Base-by-base conservation (phyloP, 1,284 basidiomycete genomes). In the Tylopilus sp. region DNA sequence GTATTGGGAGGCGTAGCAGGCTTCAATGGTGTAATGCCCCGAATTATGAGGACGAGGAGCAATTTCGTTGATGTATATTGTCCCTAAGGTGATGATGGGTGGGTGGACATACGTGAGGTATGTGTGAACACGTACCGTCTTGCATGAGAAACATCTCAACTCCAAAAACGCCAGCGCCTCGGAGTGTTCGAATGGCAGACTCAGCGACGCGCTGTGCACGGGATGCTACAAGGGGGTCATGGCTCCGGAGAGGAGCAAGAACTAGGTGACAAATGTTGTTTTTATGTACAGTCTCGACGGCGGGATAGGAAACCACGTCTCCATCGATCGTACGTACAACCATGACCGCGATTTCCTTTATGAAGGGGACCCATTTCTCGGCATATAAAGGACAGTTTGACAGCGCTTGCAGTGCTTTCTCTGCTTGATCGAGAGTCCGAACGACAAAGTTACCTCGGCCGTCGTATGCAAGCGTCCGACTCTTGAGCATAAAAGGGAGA, bases 41-140 rank as follows among this genome's bases (percentile, higher is more conserved):
- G 94, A 98, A 74, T 99, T 99, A 73, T 99, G 97, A 1, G 97
- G 96, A 22, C 97, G 84, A n/a, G 97, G 97, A 0, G 97, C 97
- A 58, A 99, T 98, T 75, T 99, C 97, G 73, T 99, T 99, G 61
- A 99, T 82, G 54, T 88, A 84, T 4, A 99, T 79, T 1, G 77
- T 73, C 24, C 90, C 93, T 95, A 59, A 42, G 52, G 46, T 41
- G 26, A 46, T 22, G 52, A 31, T 46, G 24, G 26, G 31, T 43
- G 24, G n/a, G 7, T 25, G 19, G 49, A 32, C 35, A 7, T 10
- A 7, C 19, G n/a, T n/a, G 48, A 32, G 11, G 31, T 10, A 25
- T 9, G 10, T 3, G 29, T 24, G 19, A 48, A 42, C 14, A 52
- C 37, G 63, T 63, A 90, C 96, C 94, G 66, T 94, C 83, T 26